These are phyloP conservation scores for Cercospora beticola DNA, from an alignment of 2,329 filamentous ascomycete genomes.

Conservation along the genomic window DNA sequence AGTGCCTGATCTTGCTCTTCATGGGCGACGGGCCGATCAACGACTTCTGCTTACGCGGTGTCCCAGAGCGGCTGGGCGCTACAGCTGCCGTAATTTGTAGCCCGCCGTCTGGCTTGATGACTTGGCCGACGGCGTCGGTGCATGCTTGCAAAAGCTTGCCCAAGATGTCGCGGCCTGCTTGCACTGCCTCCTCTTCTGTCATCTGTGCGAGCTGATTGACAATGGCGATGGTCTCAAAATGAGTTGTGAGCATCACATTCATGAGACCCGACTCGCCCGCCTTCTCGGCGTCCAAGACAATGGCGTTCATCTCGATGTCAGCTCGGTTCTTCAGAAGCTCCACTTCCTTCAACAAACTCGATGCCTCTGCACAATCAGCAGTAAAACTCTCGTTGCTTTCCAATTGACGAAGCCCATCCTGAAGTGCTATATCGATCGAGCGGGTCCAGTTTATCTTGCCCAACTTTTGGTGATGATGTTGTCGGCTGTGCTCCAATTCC, in stretches of 20 bases:
- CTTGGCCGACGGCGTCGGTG: slow-evolving; percentile 70
- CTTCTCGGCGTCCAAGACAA: slow-evolving; percentile 82
- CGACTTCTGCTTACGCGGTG: slow-evolving; percentile 69
- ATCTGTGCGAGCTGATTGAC: slow-evolving; percentile 79
- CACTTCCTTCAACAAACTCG: slow-evolving; percentile 74
- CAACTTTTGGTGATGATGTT: slow-evolving; percentile 84
- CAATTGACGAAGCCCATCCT: slow-evolving; percentile 79
- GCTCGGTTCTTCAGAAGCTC: slow-evolving; percentile 83
- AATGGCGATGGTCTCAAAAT: slow-evolving; percentile 86
- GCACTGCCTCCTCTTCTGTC: slow-evolving; percentile 78
- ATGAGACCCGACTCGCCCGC: slow-evolving; percentile 73
- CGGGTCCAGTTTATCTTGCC: slow-evolving; percentile 83
- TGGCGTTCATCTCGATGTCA: slow-evolving; percentile 72
- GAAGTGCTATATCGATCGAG: slow-evolving; percentile 79
- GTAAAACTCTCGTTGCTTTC: slow-evolving; percentile 65
- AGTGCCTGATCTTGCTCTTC: slow-evolving; percentile 45
- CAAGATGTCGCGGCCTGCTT: slow-evolving; percentile 74
- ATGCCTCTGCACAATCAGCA: slow-evolving; percentile 59
- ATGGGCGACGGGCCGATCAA: slow-evolving; percentile 51
- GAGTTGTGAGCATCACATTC: slow-evolving; percentile 80
- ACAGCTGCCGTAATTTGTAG: slow-evolving; percentile 63
- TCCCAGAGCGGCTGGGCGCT: slow-evolving; percentile 69
- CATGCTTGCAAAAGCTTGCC: slow-evolving; percentile 75
- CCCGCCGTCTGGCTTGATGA: slow-evolving; percentile 85
- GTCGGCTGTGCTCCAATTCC: slow-evolving; percentile 84